Base-by-base conservation (phyloP, 768 basidiomycete species). In the Russula foetens region DNA sequence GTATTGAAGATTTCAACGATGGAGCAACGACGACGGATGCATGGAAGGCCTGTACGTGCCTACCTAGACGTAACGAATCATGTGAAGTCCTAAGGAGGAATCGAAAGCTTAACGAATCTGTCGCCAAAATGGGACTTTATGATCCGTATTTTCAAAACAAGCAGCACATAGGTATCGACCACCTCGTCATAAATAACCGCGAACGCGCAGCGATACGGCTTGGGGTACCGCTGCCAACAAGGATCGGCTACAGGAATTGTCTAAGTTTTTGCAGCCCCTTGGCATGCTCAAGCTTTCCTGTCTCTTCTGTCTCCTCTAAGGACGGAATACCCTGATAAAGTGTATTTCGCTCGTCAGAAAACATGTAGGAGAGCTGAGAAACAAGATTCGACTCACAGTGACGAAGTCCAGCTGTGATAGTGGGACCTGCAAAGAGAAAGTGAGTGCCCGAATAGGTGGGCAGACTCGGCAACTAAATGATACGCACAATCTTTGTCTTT, bases 401-500 rank as follows among this genome's bases (percentile, higher is more conserved):
- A 49, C 48, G 38, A 65, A 65, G 55, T 65, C 64, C 35, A 65
- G 38, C 15, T 65, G 52, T 28, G 33, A 46, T 15, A 62, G 23
- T 2, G 60, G 31, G n/a, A 57, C 21, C 60, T 62, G 24, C 1
- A n/a, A n/a, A n/a, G 17, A 12, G 35, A 11, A 7, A 35, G 14
- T 35, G 35, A 19, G n/a, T 17, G 26, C 48, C 19, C 39, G 15
- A 33, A 24, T 53, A 9, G 23, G 21, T 24, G 28, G 19, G 12
- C 26, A 31, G 19, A 14, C 6, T 24, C 39, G 45, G 29, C 24
- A 26, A 23, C 6, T 39, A 46, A 31, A 44, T 2, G 14, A 31
- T 21, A 46, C 64, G 4, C 15, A 65, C 64, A 7, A 65, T 63
- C 45, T 65, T 65, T 39, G 64, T 65, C 35, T n/a, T 38, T 50